Evolutionary conservation across 176 grass and related monocot genomes (phyloP), one percentile per base, ranked within the genome.

Genomic region (Ampelocalamus luodianensis): DNA sequence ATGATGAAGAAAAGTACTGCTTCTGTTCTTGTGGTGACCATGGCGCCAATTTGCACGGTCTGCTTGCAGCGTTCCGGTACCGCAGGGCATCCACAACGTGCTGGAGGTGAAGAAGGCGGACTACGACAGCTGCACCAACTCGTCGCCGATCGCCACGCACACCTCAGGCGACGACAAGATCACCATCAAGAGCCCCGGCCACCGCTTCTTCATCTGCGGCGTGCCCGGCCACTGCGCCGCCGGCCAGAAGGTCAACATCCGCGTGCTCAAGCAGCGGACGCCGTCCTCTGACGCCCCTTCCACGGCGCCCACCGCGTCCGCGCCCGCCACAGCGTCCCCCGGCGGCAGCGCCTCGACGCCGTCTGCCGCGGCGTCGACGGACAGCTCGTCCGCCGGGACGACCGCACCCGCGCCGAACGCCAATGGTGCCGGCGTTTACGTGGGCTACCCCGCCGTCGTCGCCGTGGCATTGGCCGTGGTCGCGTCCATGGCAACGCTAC

Each of bases 161-260:
- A 88, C 82, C 64, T 89, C 94, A 22, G 94, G 94, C 49, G 92
- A 96, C 50, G 94, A 96, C 85, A 91, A 88, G 73, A 68, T 96
- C 78, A 49, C 66, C 77, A 93, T 96, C 78, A 93, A 76, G 82
- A 72, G 70, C 63, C 38, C 86, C n/a, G 94, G 94, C 65, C 94
- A 96, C 82, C 84, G 90, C 66, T 93, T 93, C 87, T 96, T 91
- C 89, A 93, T 96, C 81, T 96, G 94, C 46, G 94, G 94, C 73
- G 46, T 93, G 10, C 91, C 89, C 0, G 94, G 91, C 8, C 94
- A 93, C 87, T 96, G 91, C 49, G 66, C 91, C 54, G 78, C 83
- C 5, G 94, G 94, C 1, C 91, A 96, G 89, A 93, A 91, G 88
- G 64, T 96, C 69, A 38, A 92, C 68, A 88, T 96, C 83, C 91